Evolutionary conservation across 306 rosid genomes (phyloP).

Genomic region (Pyrus communis): DNA sequence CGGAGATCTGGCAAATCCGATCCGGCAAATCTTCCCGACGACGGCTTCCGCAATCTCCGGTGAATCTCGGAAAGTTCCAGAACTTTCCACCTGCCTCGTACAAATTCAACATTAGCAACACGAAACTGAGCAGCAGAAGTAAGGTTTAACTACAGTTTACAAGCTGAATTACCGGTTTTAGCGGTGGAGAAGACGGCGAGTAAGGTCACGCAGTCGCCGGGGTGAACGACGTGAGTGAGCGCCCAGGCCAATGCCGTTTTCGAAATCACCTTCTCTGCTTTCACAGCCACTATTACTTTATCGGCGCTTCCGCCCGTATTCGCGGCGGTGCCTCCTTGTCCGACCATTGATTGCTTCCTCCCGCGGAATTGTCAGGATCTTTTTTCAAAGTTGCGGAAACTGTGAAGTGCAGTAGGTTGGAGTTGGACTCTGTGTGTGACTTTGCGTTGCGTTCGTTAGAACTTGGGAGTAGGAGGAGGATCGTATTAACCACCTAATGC

Average conservation of each 20-base stretch:
- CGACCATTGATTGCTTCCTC: neutral
- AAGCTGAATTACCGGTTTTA: constrained; percentile 40
- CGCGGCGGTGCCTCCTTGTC: constrained; percentile 8
- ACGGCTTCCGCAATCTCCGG: constrained; percentile 52
- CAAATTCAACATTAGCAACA: neutral
- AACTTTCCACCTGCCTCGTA: constrained; percentile 47
- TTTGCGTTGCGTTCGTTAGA: neutral
- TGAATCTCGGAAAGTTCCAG: constrained; percentile 61
- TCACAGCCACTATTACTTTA: constrained; percentile 77
- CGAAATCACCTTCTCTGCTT: constrained; percentile 71
- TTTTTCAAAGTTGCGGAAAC: neutral
- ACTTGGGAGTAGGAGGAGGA: neutral
- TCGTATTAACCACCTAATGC: neutral
- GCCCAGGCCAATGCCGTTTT: constrained; percentile 83
- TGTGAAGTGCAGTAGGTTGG: neutral
- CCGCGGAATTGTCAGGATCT: neutral
- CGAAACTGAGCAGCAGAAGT: neutral
- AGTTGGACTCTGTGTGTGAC: neutral
- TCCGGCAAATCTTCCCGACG: constrained; percentile 56
- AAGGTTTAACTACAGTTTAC: neutral
- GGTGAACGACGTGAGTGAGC: constrained; percentile 75
- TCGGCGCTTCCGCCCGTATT: constrained; percentile 17
- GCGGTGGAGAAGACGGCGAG: constrained; percentile 59
- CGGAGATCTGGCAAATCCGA: constrained; percentile 71
- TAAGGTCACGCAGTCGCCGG: constrained; percentile 64